A percentile compares a stretch with the other conserved stretches of the same genome.
These are phyloP conservation scores for Saturnispora dispora DNA, from an alignment of 805 yeast genomes.

Conservation along the genomic window DNA sequence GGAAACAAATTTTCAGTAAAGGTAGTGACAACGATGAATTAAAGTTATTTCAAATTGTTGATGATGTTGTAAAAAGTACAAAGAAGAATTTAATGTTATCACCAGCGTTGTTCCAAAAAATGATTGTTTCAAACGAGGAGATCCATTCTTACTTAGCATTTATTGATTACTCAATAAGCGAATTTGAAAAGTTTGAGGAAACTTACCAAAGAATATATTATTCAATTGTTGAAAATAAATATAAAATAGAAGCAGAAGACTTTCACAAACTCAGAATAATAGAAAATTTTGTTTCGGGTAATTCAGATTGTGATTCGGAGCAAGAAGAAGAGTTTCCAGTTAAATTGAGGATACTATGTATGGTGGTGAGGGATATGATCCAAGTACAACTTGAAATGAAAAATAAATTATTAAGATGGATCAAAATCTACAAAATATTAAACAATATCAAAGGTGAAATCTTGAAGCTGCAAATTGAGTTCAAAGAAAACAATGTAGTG, in stretches of 20 bases:
- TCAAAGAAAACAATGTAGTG: not conserved
- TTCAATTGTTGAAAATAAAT: constrained; percentile 9
- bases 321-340: not conserved
- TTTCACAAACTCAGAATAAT: constrained; percentile 5
- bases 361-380: constrained; percentile 31
- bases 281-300: not conserved
- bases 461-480: not conserved
- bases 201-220: constrained; percentile 30
- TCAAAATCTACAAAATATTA: constrained; percentile 3
- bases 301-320: not conserved
- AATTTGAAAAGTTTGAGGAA: constrained; percentile 28
- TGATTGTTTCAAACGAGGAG: constrained; percentile 28
- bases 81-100: not conserved
- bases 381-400: constrained; percentile 27
- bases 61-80: not conserved
- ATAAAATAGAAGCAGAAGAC: constrained; percentile 29
- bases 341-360: not conserved
- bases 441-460: not conserved
- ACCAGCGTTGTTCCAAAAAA: not conserved
- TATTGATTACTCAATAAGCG: constrained; percentile 36
- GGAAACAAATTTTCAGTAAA: constrained; percentile 1
- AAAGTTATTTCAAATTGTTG: not conserved
- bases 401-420: constrained; percentile 2
- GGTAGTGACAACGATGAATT: not conserved
- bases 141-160: constrained; percentile 40